Base-by-base conservation (phyloP, 2,329 filamentous ascomycete genomes). In the Trichoderma cornu-damae region DNA sequence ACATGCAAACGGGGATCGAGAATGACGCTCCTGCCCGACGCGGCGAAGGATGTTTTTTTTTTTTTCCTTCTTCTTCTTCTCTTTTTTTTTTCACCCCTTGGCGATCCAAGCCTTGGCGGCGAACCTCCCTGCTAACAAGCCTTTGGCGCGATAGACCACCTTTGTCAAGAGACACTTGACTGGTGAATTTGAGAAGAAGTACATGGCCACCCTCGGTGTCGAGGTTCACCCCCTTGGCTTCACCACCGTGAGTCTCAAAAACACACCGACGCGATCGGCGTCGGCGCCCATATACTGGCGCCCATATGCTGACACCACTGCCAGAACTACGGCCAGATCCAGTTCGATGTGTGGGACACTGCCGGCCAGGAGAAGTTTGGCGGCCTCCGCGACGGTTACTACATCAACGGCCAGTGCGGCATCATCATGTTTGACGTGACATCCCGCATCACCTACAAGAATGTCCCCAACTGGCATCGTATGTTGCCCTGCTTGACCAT, bases 391-490 rank as follows among this genome's bases (percentile, higher is more conserved):
- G 93, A 99, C 79, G 93, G 93, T 68, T 99, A 99, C 87, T 99
- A 99, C 84, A 99, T 99, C 85, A 96, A 96, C 82, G 93, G 93
- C 72, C 93, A 97, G 81, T 97, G 93, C 78, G 93, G 94, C 81
- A 96, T 99, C 83, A 97, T 99, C 87, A 99, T 99, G 93, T 99
- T 99, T 78, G 93, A 99, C 78, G 93, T 99, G 66, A 97, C 94
- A 64, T 96, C 93, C 68, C 90, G 94, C 74, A 97, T 99, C 77
- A 99, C 94, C 76, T 99, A 99, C 88, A 99, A 99, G 89, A 99
- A 99, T 83, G 94, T 99, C 64, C 94, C 94, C 80, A 97, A 97
- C 89, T 99, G 94, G 94, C 94, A 99, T 80, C 94, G 94, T 96
- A 87, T 75, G 90, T 86, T 35, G 32, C 52, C 16, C 22, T 37